Percentiles rank a stretch among this genome's conserved stretches.
phyloP scores from a whole-genome alignment of 805 yeast genomes.

The Tetrapisispora pingtungensis region DNA sequence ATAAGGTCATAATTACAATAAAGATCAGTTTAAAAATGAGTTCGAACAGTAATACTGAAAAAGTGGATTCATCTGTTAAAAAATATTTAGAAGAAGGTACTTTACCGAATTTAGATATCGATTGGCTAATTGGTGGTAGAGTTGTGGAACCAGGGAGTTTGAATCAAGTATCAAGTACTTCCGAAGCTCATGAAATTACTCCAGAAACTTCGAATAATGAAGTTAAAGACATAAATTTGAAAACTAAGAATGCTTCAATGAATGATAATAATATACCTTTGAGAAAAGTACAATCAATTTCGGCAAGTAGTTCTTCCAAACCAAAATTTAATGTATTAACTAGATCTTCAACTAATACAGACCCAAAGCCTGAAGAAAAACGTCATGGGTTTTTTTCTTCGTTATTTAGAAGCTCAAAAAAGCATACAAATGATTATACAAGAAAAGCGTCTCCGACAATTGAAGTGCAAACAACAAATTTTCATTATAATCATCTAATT shows the following conservation, averaged over 20 bases:
- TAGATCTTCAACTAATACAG: background rate
- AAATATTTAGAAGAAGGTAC: conserved; percentile 15
- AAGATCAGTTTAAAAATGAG: background rate
- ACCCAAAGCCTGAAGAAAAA: conserved; percentile 5
- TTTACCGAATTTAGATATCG: conserved; percentile 21
- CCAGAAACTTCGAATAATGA: background rate
- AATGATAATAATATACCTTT: conserved; percentile 4
- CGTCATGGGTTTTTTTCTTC: conserved; percentile 30
- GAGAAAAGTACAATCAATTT: conserved; percentile 27
- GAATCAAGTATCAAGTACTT: too few relatives aligned
- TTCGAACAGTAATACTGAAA: background rate
- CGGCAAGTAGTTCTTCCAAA: conserved; percentile 9
- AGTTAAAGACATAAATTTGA: background rate
- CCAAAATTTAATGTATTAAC: background rate
- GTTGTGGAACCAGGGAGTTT: background rate
- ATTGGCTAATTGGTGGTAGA: conserved; percentile 21
- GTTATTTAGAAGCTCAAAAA: conserved; percentile 24
- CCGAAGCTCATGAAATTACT: too few relatives aligned
- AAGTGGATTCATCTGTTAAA: background rate
- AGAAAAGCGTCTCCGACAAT: background rate
- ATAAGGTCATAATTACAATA: too few relatives aligned
- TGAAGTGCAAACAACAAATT: background rate
- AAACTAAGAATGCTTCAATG: background rate
- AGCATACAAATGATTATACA: background rate
- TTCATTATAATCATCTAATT: background rate